phyloP scores from a whole-genome alignment of 805 yeast species.

The Isabelozyma gotoi region DNA sequence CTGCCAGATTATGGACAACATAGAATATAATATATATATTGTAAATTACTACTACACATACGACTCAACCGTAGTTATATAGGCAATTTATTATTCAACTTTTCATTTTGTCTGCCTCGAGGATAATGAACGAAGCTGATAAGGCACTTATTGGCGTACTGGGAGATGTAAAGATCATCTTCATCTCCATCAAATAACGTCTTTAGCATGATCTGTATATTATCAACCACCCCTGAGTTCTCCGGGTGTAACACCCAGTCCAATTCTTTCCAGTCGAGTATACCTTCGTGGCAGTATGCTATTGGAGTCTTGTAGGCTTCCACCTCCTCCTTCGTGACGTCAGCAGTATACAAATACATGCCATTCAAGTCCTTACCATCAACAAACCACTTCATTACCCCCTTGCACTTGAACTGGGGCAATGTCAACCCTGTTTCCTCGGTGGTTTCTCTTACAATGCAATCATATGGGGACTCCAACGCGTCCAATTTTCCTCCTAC shows the following conservation, averaged over 20 bases:
- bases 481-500: constrained; percentile 44
- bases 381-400: constrained; percentile 35
- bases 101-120: constrained; percentile 2
- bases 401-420: constrained; percentile 28
- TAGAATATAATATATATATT: constrained; percentile 12
- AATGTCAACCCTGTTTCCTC: constrained; percentile 42
- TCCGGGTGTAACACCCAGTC: constrained; percentile 36
- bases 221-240: constrained; percentile 42
- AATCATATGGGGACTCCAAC: constrained; percentile 34
- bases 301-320: constrained; percentile 27
- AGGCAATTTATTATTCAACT: constrained; percentile 1
- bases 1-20: constrained; percentile 97
- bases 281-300: constrained; percentile 36
- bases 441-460: constrained; percentile 39
- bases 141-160: constrained; percentile 17
- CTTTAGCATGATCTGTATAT: constrained; percentile 24
- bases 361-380: constrained; percentile 29
- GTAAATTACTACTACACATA: neutral
- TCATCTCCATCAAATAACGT: constrained; percentile 24
- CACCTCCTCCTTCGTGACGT: constrained; percentile 21
- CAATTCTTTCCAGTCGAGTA: constrained; percentile 40
- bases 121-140: constrained; percentile 11
- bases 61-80: neutral
- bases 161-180: constrained; percentile 21
- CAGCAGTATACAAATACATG: constrained; percentile 39